Conservation (phyloP, 352 stramenopile species). For the Globisporangium splendens region DNA sequence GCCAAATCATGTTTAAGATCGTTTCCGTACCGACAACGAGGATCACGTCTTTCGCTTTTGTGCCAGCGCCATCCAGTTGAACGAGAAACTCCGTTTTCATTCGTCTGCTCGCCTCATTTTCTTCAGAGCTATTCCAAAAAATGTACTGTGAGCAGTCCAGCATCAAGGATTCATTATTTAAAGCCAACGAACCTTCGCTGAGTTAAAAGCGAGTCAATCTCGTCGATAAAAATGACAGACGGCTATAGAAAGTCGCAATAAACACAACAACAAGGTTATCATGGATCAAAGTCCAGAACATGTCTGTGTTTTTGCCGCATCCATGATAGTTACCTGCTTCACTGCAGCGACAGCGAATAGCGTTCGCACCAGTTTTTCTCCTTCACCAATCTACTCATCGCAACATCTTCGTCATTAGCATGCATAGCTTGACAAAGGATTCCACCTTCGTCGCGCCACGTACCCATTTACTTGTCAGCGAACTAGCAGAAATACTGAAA, state of each 20-base stretch:
- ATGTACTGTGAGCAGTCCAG: not conserved
- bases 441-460: not conserved
- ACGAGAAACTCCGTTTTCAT: constrained; percentile 99
- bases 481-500: constrained; percentile 99
- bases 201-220: constrained; percentile 98
- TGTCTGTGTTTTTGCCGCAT: no score
- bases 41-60: constrained; percentile 89
- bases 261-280: not conserved
- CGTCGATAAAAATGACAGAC: constrained; percentile 99
- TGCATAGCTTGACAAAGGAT: not conserved
- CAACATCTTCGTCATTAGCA: not conserved
- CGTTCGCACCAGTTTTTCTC: constrained; percentile 97
- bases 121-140: constrained; percentile 70
- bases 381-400: constrained; percentile 93
- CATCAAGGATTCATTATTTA: not conserved
- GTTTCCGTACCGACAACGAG: constrained; percentile 68
- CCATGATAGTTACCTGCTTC: constrained; percentile 54
- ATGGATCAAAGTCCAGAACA: no score
- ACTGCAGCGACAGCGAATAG: constrained; percentile 95
- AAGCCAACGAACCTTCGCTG: constrained; percentile 75
- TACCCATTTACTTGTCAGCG: constrained; percentile 98
- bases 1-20: not conserved
- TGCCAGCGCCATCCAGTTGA: constrained; percentile 95
- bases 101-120: constrained; percentile 96
- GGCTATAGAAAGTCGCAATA: constrained; percentile 50